Percentiles rank a stretch among this genome's conserved stretches.
Evolutionary conservation across 441 rosid species (phyloP).

Genomic region (Pelargonium cotyledonis): DNA sequence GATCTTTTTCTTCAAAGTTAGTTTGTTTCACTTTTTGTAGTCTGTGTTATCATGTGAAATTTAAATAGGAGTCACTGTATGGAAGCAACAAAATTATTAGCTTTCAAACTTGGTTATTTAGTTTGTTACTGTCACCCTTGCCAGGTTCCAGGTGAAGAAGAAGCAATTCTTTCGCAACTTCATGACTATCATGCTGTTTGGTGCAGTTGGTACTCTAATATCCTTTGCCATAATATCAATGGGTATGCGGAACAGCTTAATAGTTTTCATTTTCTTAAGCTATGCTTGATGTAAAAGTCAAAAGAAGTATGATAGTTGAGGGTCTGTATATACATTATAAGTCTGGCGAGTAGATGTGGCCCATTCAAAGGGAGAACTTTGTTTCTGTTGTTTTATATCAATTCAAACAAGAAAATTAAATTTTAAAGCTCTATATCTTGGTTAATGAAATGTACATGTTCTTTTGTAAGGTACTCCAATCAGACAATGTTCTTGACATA

Average conservation of each 20-base stretch:
- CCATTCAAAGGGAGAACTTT: too few species aligned
- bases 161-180: constrained; percentile 55
- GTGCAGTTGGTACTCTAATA: constrained; percentile 49
- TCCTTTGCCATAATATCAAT: constrained; percentile 50
- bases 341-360: too few species aligned
- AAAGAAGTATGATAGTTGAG: too few species aligned
- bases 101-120: not conserved
- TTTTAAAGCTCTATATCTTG: too few species aligned
- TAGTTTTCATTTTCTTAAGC: not conserved
- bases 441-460: too few species aligned
- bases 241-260: constrained; percentile 23
- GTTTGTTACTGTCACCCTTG: constrained; percentile 2
- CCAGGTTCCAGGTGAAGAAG: constrained; percentile 63
- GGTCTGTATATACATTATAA: too few species aligned
- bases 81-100: not conserved
- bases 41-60: not conserved
- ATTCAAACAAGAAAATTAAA: too few species aligned
- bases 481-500: not conserved
- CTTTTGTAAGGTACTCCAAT: not conserved
- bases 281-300: not conserved
- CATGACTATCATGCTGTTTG: constrained; percentile 42
- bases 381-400: too few species aligned
- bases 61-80: not conserved
- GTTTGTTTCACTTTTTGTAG: not conserved
- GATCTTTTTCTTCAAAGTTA: too few species aligned